Percentiles rank a stretch among this genome's conserved stretches.
Conservation (phyloP, 192 early-diverging fungal genomes). For the Jimgerdemannia lactiflua region DNA sequence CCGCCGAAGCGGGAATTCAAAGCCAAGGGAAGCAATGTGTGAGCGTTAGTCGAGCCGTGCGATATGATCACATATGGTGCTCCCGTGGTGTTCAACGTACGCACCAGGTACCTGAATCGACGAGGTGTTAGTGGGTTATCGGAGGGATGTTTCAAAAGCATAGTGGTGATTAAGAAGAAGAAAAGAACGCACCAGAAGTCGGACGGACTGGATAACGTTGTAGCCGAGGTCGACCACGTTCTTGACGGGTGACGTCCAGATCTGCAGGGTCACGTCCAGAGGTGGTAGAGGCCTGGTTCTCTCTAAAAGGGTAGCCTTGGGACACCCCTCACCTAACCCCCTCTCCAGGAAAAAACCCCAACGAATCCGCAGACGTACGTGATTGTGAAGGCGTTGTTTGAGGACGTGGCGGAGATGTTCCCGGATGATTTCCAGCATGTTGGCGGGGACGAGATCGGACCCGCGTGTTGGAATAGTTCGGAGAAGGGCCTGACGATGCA, state of each 20-base stretch:
- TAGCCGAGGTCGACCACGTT: slow-evolving; percentile 37
- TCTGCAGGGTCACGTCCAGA: slow-evolving; percentile 61
- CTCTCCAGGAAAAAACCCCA: too few species aligned
- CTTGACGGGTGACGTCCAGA: slow-evolving; percentile 38
- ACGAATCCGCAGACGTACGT: slow-evolving; percentile 57
- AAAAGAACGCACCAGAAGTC: slow-evolving; percentile 55
- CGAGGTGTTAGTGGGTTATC: too few species aligned
- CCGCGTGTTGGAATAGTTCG: slow-evolving; percentile 62
- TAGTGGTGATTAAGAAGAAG: too few species aligned
- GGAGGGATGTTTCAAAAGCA: too few species aligned
- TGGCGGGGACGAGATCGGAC: slow-evolving; percentile 76
- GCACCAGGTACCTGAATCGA: too few species aligned
- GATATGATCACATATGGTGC: too few species aligned
- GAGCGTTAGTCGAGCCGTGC: too few species aligned
- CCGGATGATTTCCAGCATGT: slow-evolving; percentile 70
- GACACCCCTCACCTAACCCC: too few species aligned
- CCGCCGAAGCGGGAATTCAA: slow-evolving; percentile 75
- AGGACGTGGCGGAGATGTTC: slow-evolving; percentile 66
- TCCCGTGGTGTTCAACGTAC: too few species aligned
- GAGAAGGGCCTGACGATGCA: slow-evolving; percentile 16
- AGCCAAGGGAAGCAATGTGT: too few species aligned
- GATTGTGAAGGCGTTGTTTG: slow-evolving; percentile 59
- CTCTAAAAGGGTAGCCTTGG: too few species aligned
- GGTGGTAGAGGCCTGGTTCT: too few species aligned
- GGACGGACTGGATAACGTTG: slow-evolving; percentile 59